These are phyloP conservation scores for Diaporthe ilicicola DNA, from an alignment of 2,329 filamentous ascomycete species.

Conservation along the genomic window DNA sequence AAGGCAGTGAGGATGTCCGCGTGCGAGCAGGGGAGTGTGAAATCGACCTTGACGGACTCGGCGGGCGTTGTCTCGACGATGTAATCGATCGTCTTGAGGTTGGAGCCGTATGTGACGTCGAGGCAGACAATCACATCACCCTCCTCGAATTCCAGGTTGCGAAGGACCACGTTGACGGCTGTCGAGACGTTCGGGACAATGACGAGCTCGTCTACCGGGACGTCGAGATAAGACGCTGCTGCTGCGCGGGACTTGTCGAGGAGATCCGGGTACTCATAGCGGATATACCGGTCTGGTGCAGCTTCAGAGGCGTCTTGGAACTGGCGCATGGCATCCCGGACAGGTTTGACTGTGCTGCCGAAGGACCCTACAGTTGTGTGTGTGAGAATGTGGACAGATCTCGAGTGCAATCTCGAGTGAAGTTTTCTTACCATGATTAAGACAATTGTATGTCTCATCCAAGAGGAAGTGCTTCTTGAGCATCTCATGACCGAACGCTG, in stretches of 20 bases:
- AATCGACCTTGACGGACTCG: constrained; percentile 60
- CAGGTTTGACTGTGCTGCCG: constrained; percentile 72
- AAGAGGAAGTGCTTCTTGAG: background rate
- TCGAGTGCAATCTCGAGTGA: background rate
- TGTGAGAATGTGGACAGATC: background rate
- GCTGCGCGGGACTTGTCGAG: constrained; percentile 72
- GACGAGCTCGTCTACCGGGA: constrained; percentile 71
- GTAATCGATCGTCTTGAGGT: constrained; percentile 77
- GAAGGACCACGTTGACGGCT: constrained; percentile 79
- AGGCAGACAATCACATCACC: constrained; percentile 84
- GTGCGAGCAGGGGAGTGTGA: constrained; percentile 76
- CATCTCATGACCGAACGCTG: background rate
- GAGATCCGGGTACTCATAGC: constrained; percentile 68
- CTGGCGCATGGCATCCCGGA: constrained; percentile 68
- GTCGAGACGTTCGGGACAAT: constrained; percentile 84
- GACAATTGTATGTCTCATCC: background rate
- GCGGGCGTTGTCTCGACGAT: constrained; percentile 70
- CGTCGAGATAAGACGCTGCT: constrained; percentile 72
- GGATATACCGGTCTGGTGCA: constrained; percentile 78
- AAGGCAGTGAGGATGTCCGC: constrained; percentile 71
- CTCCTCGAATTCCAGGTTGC: constrained; percentile 72
- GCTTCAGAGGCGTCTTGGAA: constrained; percentile 75
- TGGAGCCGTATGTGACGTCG: constrained; percentile 79
- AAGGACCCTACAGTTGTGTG: constrained; percentile 70
- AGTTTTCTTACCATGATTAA: background rate